phyloP scores from a whole-genome alignment of 2,329 filamentous ascomycete genomes.

The Stemphylium vesicarium region DNA sequence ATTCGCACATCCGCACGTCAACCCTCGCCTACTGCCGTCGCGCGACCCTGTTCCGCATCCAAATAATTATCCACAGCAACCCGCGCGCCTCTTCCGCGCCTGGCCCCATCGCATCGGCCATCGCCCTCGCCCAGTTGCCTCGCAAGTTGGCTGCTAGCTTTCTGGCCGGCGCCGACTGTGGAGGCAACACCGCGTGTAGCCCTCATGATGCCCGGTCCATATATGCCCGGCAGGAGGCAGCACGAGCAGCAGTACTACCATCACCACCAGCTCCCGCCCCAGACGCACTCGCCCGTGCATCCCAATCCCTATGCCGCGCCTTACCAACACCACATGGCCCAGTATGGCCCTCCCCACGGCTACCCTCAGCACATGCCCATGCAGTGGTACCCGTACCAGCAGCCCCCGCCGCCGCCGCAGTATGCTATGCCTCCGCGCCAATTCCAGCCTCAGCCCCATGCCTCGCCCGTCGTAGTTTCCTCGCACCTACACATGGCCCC shows the following conservation, averaged over 20 bases:
- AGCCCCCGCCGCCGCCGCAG: conserved; percentile 40
- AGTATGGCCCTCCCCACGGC: conserved; percentile 50
- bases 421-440: conserved; percentile 49
- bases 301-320: conserved; percentile 41
- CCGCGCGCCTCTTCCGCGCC: conserved; percentile 19
- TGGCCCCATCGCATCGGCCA: background rate
- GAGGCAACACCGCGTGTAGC: conserved; percentile 56
- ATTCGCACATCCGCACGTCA: conserved; percentile 27
- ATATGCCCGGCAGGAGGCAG: conserved; percentile 51
- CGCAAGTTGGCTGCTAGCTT: conserved; percentile 48
- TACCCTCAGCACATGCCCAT: conserved; percentile 49
- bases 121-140: conserved; percentile 39
- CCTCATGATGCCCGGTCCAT: conserved; percentile 77
- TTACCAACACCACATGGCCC: conserved; percentile 43
- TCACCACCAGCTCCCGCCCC: conserved; percentile 32
- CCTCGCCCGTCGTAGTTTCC: conserved; percentile 55
- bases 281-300: conserved; percentile 27
- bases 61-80: conserved; percentile 30
- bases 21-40: conserved; percentile 26
- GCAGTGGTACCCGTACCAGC: conserved; percentile 51
- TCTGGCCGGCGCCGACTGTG: conserved; percentile 47
- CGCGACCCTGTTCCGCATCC: conserved; percentile 36
- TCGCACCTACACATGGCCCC: conserved; percentile 54
- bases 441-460: conserved; percentile 47
- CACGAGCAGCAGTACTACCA: conserved; percentile 47